Evolutionary conservation across 805 yeast genomes (phyloP), one percentile per base, ranked within the genome.

Genomic region (Teunomyces atbi): DNA sequence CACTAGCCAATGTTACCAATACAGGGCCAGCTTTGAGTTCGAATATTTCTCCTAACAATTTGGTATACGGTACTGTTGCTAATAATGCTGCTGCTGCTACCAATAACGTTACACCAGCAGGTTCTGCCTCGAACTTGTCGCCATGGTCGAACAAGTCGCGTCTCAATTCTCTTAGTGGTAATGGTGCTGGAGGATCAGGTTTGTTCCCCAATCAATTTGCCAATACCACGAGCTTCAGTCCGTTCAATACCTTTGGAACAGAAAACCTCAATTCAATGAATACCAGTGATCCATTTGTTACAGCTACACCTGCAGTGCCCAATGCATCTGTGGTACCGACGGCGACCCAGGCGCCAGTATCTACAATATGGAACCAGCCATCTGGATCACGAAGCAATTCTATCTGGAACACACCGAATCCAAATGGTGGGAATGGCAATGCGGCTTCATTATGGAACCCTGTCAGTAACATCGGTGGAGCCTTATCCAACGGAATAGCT

Each of bases 351-450:
- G 30, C 20, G 19, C 39, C 41, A 21, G 30, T 41, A n/a, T 41
- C 39, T 18, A 19, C 37, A 12, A 50, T 51, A 6, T 54, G 56
- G 58, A 48, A 44, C 20, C 52, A 41, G 26, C 49, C 58, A 5
- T 44, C 64, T 4, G 39, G 39, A 6, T 36, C 39, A 6, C 41
- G 66, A 32, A 63, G 53, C 45, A 59, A 54, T 42, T 65, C 71
- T 3, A 67, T 68, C 33, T 68, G 73, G 73, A 60, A 62, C 32
- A 57, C 42, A 13, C 21, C 49, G 2, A 45, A 52, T 13, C 23
- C 37, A 11, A 28, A 12, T 6, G n/a, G n/a, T 7, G 39, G 39
- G n/a, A 36, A 36, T 28, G 15, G 26, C 11, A 23, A 23, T 23
- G 26, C 26, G 11, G 7, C 39, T 12, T 19, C 39, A 10, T 36